Evolutionary conservation across 1,139 yeast genomes (phyloP).

Genomic region (Blastobotrys persicus): DNA sequence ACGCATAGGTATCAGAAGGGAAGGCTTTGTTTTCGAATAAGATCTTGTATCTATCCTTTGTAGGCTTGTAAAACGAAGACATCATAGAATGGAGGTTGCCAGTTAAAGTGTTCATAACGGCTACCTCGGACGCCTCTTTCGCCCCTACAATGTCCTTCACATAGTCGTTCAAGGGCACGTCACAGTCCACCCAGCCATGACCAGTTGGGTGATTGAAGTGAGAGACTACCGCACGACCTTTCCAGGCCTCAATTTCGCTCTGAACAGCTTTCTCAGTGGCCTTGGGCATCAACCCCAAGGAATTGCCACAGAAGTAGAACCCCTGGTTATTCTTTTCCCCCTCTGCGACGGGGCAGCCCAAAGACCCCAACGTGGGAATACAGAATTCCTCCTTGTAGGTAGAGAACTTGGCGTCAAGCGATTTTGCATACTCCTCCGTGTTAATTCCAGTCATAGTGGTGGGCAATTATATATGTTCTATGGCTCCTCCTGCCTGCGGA

Average conservation of each 20-base stretch:
- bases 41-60: conserved; percentile 59
- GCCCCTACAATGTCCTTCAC: conserved; percentile 80
- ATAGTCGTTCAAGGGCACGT: conserved; percentile 66
- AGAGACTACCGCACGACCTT: conserved; percentile 72
- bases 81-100: conserved; percentile 74
- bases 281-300: conserved; percentile 85
- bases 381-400: conserved; percentile 13
- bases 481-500: neutral
- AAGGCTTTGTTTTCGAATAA: conserved; percentile 84
- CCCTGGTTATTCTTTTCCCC: conserved; percentile 32
- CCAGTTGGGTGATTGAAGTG: conserved; percentile 64
- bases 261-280: conserved; percentile 55
- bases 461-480: neutral
- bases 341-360: conserved; percentile 39
- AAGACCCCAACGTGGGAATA: conserved; percentile 57
- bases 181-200: conserved; percentile 75
- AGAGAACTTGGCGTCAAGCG: conserved; percentile 10
- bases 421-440: conserved; percentile 10
- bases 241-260: conserved; percentile 80
- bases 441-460: conserved; percentile 6
- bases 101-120: conserved; percentile 84
- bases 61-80: conserved; percentile 71
- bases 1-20: conserved; percentile 89
- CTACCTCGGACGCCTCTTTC: conserved; percentile 59
- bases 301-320: conserved; percentile 83